Conservation (phyloP, 140 eudicot genomes). For the Senecio squalidus region DNA sequence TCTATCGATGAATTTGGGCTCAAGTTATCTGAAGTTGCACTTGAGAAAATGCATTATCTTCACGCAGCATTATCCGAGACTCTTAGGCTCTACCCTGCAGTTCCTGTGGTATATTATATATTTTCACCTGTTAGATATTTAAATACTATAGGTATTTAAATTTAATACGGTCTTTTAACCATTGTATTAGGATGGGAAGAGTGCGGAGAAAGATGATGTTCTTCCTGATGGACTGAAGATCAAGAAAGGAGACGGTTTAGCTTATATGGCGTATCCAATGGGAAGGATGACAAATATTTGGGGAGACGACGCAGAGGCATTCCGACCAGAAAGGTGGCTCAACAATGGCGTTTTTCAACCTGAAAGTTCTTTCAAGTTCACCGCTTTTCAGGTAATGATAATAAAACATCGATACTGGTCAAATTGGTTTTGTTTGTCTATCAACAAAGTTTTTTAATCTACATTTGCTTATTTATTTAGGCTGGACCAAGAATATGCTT, state of each 20-base stretch:
- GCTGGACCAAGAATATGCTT: constrained; percentile 60
- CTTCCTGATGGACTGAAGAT: constrained; percentile 22
- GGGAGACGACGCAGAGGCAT: constrained; percentile 46
- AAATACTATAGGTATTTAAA: background rate
- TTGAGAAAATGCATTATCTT: constrained; percentile 66
- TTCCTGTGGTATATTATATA: constrained; percentile 40
- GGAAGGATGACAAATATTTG: constrained; percentile 37
- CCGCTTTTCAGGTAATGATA: constrained; percentile 52
- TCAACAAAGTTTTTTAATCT: background rate
- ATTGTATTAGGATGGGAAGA: constrained; percentile 30
- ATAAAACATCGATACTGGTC: no score
- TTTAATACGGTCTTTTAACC: background rate
- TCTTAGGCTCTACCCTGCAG: constrained; percentile 65
- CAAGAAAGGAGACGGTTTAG: constrained; percentile 35
- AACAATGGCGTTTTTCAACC: constrained; percentile 44
- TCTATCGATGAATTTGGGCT: constrained; percentile 27
- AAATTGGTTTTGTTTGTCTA: no score
- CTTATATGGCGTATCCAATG: constrained; percentile 35
- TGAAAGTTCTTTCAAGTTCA: constrained; percentile 48
- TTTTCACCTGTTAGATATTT: no score
- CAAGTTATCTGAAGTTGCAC: constrained; percentile 43
- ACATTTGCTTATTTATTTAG: constrained; percentile 19
- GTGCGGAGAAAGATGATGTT: constrained; percentile 25
- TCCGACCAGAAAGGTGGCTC: constrained; percentile 62
- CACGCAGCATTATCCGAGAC: constrained; percentile 69